Percentiles rank a stretch among this genome's conserved stretches.
Evolutionary conservation across 2,329 filamentous ascomycete species (phyloP).

Genomic region (Diaporthe caulivora): DNA sequence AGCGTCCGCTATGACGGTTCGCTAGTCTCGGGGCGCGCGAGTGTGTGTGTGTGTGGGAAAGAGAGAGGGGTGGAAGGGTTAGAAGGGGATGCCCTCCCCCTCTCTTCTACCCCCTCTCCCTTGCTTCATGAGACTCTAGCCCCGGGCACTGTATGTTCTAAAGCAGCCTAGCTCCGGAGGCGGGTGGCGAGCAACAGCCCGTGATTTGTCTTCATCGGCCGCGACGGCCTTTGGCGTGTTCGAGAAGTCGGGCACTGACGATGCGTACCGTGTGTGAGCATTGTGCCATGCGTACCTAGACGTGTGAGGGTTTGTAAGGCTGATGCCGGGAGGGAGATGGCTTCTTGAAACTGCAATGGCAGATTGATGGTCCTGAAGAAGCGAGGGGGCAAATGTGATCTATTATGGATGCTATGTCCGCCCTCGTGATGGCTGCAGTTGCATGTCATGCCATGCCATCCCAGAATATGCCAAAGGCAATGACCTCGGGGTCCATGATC

Average conservation of each 20-base stretch:
- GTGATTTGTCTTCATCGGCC: conserved; percentile 11
- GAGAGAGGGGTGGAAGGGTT: no score
- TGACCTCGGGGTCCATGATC: background rate
- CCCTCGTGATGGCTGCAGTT: background rate
- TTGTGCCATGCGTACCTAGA: background rate
- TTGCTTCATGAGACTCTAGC: conserved; percentile 27
- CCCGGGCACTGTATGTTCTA: conserved; percentile 30
- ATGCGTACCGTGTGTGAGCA: background rate
- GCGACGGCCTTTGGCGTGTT: conserved; percentile 11
- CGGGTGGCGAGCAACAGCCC: background rate
- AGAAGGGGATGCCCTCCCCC: background rate
- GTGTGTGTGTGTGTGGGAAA: no score
- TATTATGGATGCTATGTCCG: background rate
- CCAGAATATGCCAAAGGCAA: background rate
- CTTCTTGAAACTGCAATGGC: background rate
- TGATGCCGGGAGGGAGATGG: background rate
- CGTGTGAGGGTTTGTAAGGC: background rate
- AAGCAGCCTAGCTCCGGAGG: conserved; percentile 16
- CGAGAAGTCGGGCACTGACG: background rate
- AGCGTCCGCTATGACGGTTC: conserved; percentile 16
- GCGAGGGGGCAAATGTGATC: background rate
- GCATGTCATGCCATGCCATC: background rate
- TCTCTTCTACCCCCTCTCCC: background rate
- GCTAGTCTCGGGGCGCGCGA: conserved; percentile 16
- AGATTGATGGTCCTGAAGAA: background rate